Evolutionary conservation across 495 filamentous ascomycete genomes (phyloP), one percentile per base, ranked within the genome.

Genomic region (Sordaria brevicollis): DNA sequence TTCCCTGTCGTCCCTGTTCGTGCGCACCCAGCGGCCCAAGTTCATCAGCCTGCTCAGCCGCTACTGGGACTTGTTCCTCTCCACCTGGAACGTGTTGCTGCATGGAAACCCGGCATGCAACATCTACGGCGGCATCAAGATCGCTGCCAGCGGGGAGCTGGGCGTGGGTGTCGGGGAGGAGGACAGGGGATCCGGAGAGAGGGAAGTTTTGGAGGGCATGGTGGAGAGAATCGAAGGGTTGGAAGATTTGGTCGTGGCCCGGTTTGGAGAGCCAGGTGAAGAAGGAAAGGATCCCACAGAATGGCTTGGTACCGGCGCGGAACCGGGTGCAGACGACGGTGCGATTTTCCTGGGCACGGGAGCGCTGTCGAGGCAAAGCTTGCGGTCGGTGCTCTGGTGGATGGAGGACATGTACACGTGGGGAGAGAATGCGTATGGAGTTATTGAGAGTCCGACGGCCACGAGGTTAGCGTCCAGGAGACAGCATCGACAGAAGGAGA

Each of bases 111-210:
- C 95, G 3, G 89, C 89, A 5, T 87, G 89, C 5, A 89, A 89
- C 69, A 85, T 96, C 4, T 92, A 91, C 73, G 89, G 90, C 31
- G 93, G 92, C 3, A 87, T 97, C 71, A 97, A 97, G 79, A 87
- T 98, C 54, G 93, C 95, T 17, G 92, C 91, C 33, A 92, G 92
- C 39, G 95, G 94, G 6, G 93, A 97, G 80, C 88, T 97, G 31
- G 96, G 95, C 19, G 86, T 97, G 17, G 96, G 96, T 1, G 93
- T 97, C 13, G 95, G 94, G 35, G 93, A 97, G 76, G 93, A 97
- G 80, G 92, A 97, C 70, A 89, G 93, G 82, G 93, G 94, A 2
- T 96, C 93, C 73, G 93, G 92, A 15, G 93, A 97, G 81, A 82
- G 94, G 74, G 93, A 93, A 74, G 94, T 97, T 1, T 83, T 99